phyloP scores from a whole-genome alignment of 257 asterid genomes.

The Vinca minor region DNA sequence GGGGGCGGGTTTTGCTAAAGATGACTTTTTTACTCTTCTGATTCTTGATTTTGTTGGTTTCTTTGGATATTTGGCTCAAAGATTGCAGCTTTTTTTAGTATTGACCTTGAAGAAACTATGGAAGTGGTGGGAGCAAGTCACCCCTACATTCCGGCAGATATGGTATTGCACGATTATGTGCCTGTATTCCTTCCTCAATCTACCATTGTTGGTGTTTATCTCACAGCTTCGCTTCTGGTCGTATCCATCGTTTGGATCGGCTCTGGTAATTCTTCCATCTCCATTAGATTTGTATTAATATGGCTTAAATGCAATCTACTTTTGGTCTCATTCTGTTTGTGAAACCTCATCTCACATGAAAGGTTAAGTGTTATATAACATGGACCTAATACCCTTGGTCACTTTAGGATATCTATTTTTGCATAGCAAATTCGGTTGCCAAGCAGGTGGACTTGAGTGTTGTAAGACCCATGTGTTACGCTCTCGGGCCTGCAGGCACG shows the following conservation, averaged over 20 bases:
- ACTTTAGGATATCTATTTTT: too few relatives aligned
- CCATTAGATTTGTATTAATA: background rate
- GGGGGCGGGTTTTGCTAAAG: background rate
- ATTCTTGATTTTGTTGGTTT: background rate
- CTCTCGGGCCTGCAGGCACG: too few relatives aligned
- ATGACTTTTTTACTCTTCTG: background rate
- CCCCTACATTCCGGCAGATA: conserved; percentile 63
- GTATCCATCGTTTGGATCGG: conserved; percentile 64
- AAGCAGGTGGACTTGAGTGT: too few relatives aligned
- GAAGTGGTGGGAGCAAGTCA: conserved; percentile 31
- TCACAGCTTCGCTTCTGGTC: conserved; percentile 43
- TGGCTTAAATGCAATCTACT: background rate
- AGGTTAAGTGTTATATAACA: too few relatives aligned
- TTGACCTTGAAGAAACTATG: conserved; percentile 7
- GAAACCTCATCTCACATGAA: too few relatives aligned
- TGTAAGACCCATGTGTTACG: too few relatives aligned
- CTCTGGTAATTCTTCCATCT: conserved; percentile 42
- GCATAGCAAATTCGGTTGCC: too few relatives aligned
- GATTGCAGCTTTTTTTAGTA: conserved; percentile 1
- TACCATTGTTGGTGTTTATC: conserved; percentile 48
- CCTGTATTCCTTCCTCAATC: conserved; percentile 49
- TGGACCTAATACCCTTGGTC: too few relatives aligned
- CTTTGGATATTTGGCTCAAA: background rate
- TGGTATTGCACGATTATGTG: conserved; percentile 54
- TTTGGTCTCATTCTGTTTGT: background rate